A percentile compares a stretch with the other conserved stretches of the same genome.
Evolutionary conservation across 2,329 filamentous ascomycete species (phyloP).

Genomic region (Pseudogymnoascus sp.): DNA sequence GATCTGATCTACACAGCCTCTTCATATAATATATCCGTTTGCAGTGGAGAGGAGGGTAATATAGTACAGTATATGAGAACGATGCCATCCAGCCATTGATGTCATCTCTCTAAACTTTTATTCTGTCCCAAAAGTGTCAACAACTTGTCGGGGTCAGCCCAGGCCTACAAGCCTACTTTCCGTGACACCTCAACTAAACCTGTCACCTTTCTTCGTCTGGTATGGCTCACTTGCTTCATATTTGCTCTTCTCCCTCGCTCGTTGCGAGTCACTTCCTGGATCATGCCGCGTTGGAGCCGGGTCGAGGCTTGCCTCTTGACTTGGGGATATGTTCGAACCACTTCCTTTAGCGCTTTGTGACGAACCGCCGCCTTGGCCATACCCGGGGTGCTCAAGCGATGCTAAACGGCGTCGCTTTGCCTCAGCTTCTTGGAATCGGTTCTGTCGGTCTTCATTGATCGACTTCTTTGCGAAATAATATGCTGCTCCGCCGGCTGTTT

Average conservation of each 20-base stretch:
- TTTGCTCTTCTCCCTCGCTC: slow-evolving; percentile 72
- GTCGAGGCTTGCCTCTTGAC: slow-evolving; percentile 65
- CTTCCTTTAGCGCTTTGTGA: slow-evolving; percentile 40
- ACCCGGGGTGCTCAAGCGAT: slow-evolving; percentile 44
- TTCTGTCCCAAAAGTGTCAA: not conserved
- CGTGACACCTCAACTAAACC: slow-evolving; percentile 54
- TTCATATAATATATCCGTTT: not conserved
- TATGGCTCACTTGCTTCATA: slow-evolving; percentile 77
- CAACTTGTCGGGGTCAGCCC: not conserved
- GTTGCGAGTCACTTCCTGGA: slow-evolving; percentile 58
- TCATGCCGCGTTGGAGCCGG: slow-evolving; percentile 82
- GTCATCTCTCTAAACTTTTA: not conserved
- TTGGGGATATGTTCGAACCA: slow-evolving; percentile 54
- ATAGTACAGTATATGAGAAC: not conserved
- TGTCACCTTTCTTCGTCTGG: slow-evolving; percentile 73
- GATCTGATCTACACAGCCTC: not conserved
- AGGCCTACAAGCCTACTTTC: not conserved
- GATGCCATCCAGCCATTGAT: not conserved
- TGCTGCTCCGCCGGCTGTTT: slow-evolving; percentile 72
- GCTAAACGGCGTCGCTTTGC: slow-evolving; percentile 52
- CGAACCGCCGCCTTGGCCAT: slow-evolving; percentile 21
- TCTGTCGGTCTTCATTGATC: slow-evolving; percentile 82
- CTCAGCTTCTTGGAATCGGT: slow-evolving; percentile 60
- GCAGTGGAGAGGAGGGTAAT: not conserved
- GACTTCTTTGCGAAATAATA: slow-evolving; percentile 94